A percentile compares a stretch with the other conserved stretches of the same genome.
These are phyloP conservation scores for Claviceps arundinis DNA, from an alignment of 2,329 filamentous ascomycete species.

Conservation along the genomic window DNA sequence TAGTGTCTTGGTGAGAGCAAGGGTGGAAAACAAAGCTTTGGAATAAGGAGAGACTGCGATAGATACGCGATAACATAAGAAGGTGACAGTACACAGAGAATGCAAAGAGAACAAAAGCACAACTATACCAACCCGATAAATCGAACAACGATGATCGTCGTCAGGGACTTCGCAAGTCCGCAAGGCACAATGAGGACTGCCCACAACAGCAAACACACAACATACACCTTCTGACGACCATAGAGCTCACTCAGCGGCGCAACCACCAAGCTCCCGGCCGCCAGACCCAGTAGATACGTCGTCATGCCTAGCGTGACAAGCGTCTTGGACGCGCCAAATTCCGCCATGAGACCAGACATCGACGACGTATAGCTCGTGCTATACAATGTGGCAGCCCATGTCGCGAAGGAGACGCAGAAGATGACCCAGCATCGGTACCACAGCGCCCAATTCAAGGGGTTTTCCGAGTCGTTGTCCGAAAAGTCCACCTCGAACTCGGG, in stretches of 20 bases:
- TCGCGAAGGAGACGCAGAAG: constrained; percentile 31
- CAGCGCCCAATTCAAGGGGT: constrained; percentile 57
- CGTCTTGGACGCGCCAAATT: constrained; percentile 48
- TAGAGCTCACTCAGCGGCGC: constrained; percentile 64
- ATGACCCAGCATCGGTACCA: constrained; percentile 30
- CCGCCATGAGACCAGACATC: constrained; percentile 52
- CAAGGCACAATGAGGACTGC: constrained; percentile 58
- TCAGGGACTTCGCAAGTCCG: constrained; percentile 53
- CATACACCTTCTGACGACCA: constrained; percentile 55
- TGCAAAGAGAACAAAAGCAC: constrained; percentile 2
- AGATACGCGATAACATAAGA: background rate
- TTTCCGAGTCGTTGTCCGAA: constrained; percentile 45
- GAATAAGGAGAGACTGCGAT: background rate
- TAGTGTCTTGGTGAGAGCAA: background rate
- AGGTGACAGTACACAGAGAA: background rate
- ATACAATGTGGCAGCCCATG: constrained; percentile 50
- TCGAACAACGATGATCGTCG: constrained; percentile 54
- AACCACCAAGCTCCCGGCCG: constrained; percentile 55
- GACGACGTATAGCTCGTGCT: constrained; percentile 69
- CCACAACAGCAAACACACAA: constrained; percentile 51
- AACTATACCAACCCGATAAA: constrained; percentile 48
- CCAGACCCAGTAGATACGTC: constrained; percentile 64
- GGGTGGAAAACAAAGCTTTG: too few relatives aligned
- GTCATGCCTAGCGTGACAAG: constrained; percentile 65
- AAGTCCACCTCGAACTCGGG: constrained; percentile 64